Base-by-base conservation (phyloP, 2,329 filamentous ascomycete genomes). In the Curvularia lunata region DNA sequence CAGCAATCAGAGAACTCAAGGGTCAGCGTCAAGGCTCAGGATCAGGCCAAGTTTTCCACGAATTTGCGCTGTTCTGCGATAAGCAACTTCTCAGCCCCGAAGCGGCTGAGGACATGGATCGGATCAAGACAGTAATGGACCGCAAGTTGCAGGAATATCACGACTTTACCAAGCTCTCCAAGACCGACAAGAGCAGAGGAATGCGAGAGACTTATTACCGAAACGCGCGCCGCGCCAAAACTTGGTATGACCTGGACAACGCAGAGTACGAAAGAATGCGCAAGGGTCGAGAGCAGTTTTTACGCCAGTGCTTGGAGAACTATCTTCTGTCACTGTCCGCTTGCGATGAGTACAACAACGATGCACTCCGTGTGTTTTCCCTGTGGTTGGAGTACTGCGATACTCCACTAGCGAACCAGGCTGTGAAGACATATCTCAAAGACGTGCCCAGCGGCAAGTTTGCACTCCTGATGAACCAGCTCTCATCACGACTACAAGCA, bases 21-120 rank as follows among this genome's bases (percentile, higher is more conserved):
- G 88, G 87, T 1, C 84, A 85, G 45, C 84, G 79, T 5, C 83
- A 87, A 52, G 90, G 90, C 1, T 82, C 84, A 43, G 91, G 94
- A 59, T 91, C 93, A 2, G 92, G 93, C 1, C 85, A 91, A 64
- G 95, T 98, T 0, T 97, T 92, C 69, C 92, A 97, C 73, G 91
- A 96, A 68, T 98, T 98, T 75, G 95, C 96, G 25, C 85, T 88
- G 50, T 99, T 99, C 74, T 99, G 96, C 70, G 94, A 99, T 73
- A 88, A 92, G 69, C 95, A 99, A 74, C 82, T 99, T 9, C 91
- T 97, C 68, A 94, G 94, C 70, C 85, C 89, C 0, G 92, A 96
- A 66, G 87, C 89, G 32, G 80, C 93, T 1, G 92, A 96, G 74
- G 95, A 99, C 68, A 86, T 97, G 58, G 86, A 86, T 28, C 88